Base-by-base conservation (phyloP, 257 asterid genomes). In the Leonotis leonurus region DNA sequence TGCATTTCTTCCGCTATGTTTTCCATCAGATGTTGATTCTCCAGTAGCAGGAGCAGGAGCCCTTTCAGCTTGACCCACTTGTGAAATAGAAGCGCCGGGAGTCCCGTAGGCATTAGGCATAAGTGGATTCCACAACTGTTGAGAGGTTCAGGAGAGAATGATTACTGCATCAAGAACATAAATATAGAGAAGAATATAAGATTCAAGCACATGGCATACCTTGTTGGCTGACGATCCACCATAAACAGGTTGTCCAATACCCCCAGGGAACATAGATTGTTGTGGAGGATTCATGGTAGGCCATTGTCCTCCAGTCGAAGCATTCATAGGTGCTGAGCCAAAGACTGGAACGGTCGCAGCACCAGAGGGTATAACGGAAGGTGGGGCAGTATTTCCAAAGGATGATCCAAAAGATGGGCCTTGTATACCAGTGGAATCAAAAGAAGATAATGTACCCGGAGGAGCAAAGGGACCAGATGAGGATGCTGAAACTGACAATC, bases 1-100 rank as follows among this genome's bases (percentile, higher is more conserved):
- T 79, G 82, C 89, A 73, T 60, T 85, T 78, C 97, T 82, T 73
- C 94, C 97, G 44, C 77, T 69, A 56, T 83, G 49, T 73, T 64
- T 81, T 60, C 75, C 76, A 51, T 84, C 83, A 54, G 69, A 18
- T 29, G 77, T 61, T 32, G 83, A 44, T 57, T 75, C 87, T 72
- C 60, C 83, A 64, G 68, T 33, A 60, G 73, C 54, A 35, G 80
- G 32, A 8, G 30, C 16, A 49, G 55, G 85, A 20, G 35, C 71
- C 62, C 22, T 12, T 67, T 55, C 78, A 77, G 75, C 74, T 75
- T 80, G 93, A 65, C 84, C 73, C 64, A 69, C 72, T 68, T 73
- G 89, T 36, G 61, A 48, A 72, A 52, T 49, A 45, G 83, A 69
- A 18, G 77, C 70, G 71, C 73, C 71, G 12, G 82, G 74, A 65